Evolutionary conservation across 78 protist species (phyloP).

Genomic region (Dictyostelium citrinum): DNA sequence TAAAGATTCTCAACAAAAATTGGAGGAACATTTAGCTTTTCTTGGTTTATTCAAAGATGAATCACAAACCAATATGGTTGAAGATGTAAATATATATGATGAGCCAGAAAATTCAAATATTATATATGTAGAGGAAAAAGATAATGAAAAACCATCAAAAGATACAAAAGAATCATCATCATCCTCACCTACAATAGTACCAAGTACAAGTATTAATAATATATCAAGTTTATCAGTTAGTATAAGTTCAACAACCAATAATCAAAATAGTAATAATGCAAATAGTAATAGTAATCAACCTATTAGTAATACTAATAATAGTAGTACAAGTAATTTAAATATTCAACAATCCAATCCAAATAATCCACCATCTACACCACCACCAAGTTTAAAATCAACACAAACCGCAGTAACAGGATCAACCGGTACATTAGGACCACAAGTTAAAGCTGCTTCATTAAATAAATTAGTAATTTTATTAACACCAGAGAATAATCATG

Average conservation of each 20-base stretch:
- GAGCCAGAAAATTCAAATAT: conserved; percentile 59
- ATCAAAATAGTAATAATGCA: no score
- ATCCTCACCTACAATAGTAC: not conserved
- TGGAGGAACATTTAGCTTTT: conserved; percentile 69
- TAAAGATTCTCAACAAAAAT: conserved; percentile 12
- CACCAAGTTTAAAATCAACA: not conserved
- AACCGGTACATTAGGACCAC: not conserved
- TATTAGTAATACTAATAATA: not conserved
- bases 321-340: not conserved
- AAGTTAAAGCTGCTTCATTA: conserved; percentile 56
- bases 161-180: not conserved
- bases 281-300: not conserved
- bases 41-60: conserved; percentile 60
- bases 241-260: not conserved
- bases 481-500: conserved; percentile 75
- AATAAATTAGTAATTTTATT: conserved; percentile 57
- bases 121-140: conserved; percentile 54
- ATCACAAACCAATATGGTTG: not conserved
- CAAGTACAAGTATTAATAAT: not conserved
- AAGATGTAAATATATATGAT: conserved; percentile 75
- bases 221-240: not conserved
- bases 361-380: not conserved
- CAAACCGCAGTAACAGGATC: not conserved
- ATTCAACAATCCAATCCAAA: no score
- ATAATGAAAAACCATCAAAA: not conserved